Conservation (phyloP, 2,329 filamentous ascomycete genomes). For the Ambrosiella xylebori region DNA sequence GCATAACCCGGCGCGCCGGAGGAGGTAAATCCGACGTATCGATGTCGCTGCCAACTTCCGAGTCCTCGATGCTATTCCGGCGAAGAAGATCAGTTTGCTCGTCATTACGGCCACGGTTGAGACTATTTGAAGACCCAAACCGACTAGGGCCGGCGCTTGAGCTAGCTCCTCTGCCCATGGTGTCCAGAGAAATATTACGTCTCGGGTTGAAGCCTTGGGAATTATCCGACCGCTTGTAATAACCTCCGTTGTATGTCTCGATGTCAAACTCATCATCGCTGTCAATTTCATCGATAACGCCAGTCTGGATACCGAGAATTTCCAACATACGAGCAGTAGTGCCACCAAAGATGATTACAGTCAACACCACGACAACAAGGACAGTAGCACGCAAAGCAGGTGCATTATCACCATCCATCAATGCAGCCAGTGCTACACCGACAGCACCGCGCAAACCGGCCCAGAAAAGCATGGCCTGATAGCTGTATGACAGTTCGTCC, state of each 20-base stretch:
- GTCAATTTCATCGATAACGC: conserved; percentile 91
- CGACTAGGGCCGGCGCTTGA: conserved; percentile 15
- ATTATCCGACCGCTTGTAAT: conserved; percentile 63
- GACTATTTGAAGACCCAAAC: conserved; percentile 26
- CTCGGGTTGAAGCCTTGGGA: conserved; percentile 65
- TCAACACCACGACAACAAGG: conserved; percentile 91
- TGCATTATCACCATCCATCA: conserved; percentile 65
- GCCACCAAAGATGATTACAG: conserved; percentile 96
- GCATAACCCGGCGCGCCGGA: conserved; percentile 31
- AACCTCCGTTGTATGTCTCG: conserved; percentile 52
- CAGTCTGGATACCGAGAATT: conserved; percentile 88
- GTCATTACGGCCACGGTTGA: conserved; percentile 36
- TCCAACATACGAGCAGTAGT: conserved; percentile 96
- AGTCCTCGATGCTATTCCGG: conserved; percentile 32
- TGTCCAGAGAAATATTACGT: conserved; percentile 41
- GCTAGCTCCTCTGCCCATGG: conserved; percentile 24
- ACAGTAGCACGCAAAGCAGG: conserved; percentile 81
- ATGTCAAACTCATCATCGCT: conserved; percentile 99
- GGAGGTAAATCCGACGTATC: conserved; percentile 51
- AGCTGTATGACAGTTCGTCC: conserved; percentile 84
- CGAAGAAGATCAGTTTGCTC: conserved; percentile 19
- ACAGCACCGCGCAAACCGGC: conserved; percentile 89
- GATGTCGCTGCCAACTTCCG: conserved; percentile 45
- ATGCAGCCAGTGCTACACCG: conserved; percentile 81
- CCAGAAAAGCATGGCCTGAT: conserved; percentile 99